These are phyloP conservation scores for Triangularia verruculosa DNA, from an alignment of 2,329 filamentous ascomycete species.

Conservation along the genomic window DNA sequence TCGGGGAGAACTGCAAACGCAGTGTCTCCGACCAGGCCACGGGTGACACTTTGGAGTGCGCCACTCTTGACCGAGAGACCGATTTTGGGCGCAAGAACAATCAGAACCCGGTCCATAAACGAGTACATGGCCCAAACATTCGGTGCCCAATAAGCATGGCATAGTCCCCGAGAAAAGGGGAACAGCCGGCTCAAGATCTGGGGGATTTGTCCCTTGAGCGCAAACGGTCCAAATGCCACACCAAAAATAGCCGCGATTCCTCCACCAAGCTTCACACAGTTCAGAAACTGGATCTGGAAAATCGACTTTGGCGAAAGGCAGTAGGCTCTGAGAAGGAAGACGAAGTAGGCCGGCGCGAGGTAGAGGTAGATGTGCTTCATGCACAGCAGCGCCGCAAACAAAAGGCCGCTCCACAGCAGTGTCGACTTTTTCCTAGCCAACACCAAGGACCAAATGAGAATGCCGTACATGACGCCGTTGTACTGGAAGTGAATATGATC, in stretches of 20 bases:
- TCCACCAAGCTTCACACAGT: constrained; percentile 77
- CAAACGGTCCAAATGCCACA: constrained; percentile 87
- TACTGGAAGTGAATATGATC: constrained; percentile 99
- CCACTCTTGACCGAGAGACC: constrained; percentile 69
- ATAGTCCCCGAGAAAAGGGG: constrained; percentile 88
- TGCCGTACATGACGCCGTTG: constrained; percentile 93
- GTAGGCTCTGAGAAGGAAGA: constrained; percentile 85
- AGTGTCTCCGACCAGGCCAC: constrained; percentile 89
- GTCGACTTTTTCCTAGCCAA: constrained; percentile 73
- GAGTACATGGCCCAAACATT: constrained; percentile 98
- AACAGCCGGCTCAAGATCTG: constrained; percentile 85
- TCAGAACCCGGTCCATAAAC: constrained; percentile 79
- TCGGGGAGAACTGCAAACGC: constrained; percentile 91
- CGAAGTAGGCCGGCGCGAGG: constrained; percentile 91
- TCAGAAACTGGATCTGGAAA: constrained; percentile 71
- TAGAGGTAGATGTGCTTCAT: constrained; percentile 99
- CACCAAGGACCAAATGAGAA: constrained; percentile 82
- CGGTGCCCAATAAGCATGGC: constrained; percentile 97
- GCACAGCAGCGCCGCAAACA: constrained; percentile 83
- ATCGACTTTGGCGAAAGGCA: constrained; percentile 77
- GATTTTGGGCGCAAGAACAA: constrained; percentile 78
- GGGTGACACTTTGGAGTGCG: constrained; percentile 83
- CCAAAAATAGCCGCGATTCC: constrained; percentile 70
- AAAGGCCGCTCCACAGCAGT: constrained; percentile 71
- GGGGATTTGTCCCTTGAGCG: constrained; percentile 72